Percentiles rank a stretch among this genome's conserved stretches.
Conservation (phyloP, 2,329 filamentous ascomycete genomes). For the Diplodia sapinea region DNA sequence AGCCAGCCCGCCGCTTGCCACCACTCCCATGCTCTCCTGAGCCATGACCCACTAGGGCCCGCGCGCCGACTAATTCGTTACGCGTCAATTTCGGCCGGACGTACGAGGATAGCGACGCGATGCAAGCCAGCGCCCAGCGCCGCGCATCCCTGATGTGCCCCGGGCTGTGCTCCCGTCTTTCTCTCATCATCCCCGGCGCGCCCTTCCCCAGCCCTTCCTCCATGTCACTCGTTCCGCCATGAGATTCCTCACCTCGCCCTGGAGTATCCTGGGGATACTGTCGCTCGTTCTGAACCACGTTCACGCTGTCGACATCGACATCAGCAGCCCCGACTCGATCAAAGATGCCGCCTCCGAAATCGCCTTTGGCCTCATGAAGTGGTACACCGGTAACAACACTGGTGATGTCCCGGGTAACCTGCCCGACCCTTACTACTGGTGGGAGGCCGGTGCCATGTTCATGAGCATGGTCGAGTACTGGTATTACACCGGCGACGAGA, state of each 20-base stretch:
- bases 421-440: slow-evolving; percentile 38
- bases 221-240: slow-evolving; percentile 32
- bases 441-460: slow-evolving; percentile 37
- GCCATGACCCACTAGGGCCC: slow-evolving; percentile 29
- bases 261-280: slow-evolving; percentile 31
- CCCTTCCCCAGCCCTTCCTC: slow-evolving; percentile 26
- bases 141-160: slow-evolving; percentile 16
- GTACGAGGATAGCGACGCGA: slow-evolving; percentile 8
- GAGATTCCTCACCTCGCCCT: slow-evolving; percentile 22
- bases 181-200: slow-evolving; percentile 26
- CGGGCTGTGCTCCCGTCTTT: slow-evolving; percentile 23
- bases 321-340: slow-evolving; percentile 39
- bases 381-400: slow-evolving; percentile 65
- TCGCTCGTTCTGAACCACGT: slow-evolving; percentile 30
- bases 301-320: slow-evolving; percentile 31
- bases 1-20: slow-evolving; percentile 2
- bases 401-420: slow-evolving; percentile 61
- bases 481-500: slow-evolving; percentile 36
- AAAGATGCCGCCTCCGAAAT: slow-evolving; percentile 51
- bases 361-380: slow-evolving; percentile 56
- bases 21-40: slow-evolving; percentile 13
- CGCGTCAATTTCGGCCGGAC: slow-evolving; percentile 32
- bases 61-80: slow-evolving; percentile 29
- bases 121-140: slow-evolving; percentile 7
- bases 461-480: slow-evolving; percentile 34